phyloP scores from a whole-genome alignment of 768 basidiomycete genomes.

The Mycena indigotica region DNA sequence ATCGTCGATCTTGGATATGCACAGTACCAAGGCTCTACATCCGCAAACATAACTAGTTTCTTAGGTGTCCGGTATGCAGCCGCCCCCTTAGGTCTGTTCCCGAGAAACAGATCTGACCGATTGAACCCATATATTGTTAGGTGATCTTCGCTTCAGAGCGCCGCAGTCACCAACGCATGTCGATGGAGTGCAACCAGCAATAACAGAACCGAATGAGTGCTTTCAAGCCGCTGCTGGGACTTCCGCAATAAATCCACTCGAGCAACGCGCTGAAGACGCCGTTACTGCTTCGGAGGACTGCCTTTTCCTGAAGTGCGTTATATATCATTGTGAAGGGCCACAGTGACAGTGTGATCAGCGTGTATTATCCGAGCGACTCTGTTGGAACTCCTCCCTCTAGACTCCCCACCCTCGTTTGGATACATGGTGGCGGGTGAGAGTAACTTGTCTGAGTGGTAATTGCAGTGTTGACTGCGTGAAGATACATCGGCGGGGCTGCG shows the following conservation, averaged over 20 bases:
- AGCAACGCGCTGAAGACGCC: conserved; percentile 7
- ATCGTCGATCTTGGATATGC: conserved; percentile 29
- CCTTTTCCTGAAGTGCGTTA: conserved; percentile 39
- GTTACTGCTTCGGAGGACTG: conserved; percentile 39
- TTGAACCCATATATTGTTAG: conserved; percentile 33
- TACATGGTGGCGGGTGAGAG: conserved; percentile 38
- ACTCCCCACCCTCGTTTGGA: conserved; percentile 47
- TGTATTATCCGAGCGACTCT: conserved; percentile 37
- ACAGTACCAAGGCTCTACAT: conserved; percentile 29
- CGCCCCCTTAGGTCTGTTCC: conserved; percentile 30
- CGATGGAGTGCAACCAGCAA: conserved; percentile 34
- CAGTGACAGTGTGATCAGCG: conserved; percentile 25
- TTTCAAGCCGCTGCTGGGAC: conserved; percentile 31
- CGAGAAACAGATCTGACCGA: conserved; percentile 38
- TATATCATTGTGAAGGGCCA: not conserved
- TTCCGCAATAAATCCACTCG: conserved; percentile 36
- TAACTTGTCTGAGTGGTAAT: conserved; percentile 15
- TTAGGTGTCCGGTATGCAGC: conserved; percentile 34
- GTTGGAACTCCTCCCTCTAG: conserved; percentile 21
- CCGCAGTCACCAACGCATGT: conserved; percentile 33
- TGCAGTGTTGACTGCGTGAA: conserved; percentile 23
- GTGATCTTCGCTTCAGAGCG: conserved; percentile 36
- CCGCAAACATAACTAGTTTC: conserved; percentile 25
- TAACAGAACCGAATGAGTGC: conserved; percentile 35
- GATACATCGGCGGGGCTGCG: conserved; percentile 34